Base-by-base conservation (phyloP, 176 grass and related monocot species). In the Oryza rufipogon region DNA sequence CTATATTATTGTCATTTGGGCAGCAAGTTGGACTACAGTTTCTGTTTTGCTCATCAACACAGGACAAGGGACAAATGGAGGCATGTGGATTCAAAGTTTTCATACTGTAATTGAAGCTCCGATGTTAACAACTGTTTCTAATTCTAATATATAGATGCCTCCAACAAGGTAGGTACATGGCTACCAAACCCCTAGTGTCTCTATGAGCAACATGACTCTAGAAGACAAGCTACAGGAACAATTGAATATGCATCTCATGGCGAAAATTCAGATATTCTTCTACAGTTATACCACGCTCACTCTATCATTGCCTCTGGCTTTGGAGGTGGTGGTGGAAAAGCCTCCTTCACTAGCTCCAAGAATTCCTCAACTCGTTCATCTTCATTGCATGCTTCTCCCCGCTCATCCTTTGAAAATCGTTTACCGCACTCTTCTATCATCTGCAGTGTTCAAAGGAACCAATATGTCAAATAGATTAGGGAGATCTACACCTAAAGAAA, bases 401-500 rank as follows among this genome's bases (percentile, higher is more conserved):
- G 65, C 3, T 87, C 72, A 0, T 85, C 84, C 84, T 19, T 89
- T 8, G 28, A 26, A 70, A 91, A 83, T 71, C 89, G 84, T n/a
- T 34, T 81, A 3, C 36, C 86, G 7, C 89, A 94, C 38, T 91
- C 71, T 78, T 89, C 86, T 81, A 87, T 33, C 73, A 91, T 85
- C 89, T 91, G 76, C 33, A 47, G 25, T 9, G 3, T 19, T 63
- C 2, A 56, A 71, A 17, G 4, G 48, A 76, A 30, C 19, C 32
- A 70, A 68, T 63, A 23, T 63, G n/a, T 61, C 56, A 61, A 61
- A 46, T n/a, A 28, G 46, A 46, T 12, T 10, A 68, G 30, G 4
- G 52, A 63, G 26, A 17, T 52, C 13, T 66, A 38, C 11, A 66
- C 20, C 30, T 22, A 11, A 41, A 76, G n/a, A n/a, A 7, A 64